phyloP scores from a whole-genome alignment of 371 early-diverging fungal species.

The Mucor sp. region DNA sequence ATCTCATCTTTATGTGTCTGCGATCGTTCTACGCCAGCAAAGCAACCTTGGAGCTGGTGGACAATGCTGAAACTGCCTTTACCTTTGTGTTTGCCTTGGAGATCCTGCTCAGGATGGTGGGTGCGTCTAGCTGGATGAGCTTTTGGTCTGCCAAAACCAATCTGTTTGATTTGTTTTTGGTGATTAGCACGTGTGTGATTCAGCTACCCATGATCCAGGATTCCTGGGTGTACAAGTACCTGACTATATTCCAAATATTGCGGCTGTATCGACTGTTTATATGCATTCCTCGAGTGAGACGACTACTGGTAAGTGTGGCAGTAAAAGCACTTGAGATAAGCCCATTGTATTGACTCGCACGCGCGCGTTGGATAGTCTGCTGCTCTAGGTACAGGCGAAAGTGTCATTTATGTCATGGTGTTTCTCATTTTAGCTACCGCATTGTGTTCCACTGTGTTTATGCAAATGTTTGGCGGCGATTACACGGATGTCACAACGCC shows the following conservation, averaged over 20 bases:
- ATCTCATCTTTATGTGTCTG: conserved; percentile 55
- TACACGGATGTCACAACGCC: conserved; percentile 22
- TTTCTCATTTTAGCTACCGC: conserved; percentile 46
- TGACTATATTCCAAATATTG: conserved; percentile 58
- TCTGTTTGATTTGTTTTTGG: conserved; percentile 51
- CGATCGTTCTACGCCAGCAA: conserved; percentile 50
- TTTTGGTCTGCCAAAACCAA: conserved; percentile 57
- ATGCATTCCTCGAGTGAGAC: conserved; percentile 56
- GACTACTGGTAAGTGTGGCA: conserved; percentile 44
- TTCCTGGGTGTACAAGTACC: conserved; percentile 51
- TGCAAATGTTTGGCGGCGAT: conserved; percentile 55
- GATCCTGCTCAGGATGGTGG: conserved; percentile 52
- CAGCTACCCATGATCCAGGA: conserved; percentile 57
- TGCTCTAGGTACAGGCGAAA: conserved; percentile 55
- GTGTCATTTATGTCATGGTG: conserved; percentile 43
- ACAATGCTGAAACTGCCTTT: conserved; percentile 54
- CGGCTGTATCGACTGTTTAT: conserved; percentile 56
- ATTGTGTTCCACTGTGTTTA: conserved; percentile 43
- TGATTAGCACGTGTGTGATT: conserved; percentile 53
- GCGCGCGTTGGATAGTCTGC: conserved; percentile 19
- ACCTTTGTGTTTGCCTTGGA: conserved; percentile 56
- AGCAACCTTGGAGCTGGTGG: conserved; percentile 33
- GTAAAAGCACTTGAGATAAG: neutral
- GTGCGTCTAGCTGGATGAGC: conserved; percentile 46
- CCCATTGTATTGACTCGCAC: neutral